Evolutionary conservation across 495 filamentous ascomycete species (phyloP).

Genomic region (Daldinia decipiens): DNA sequence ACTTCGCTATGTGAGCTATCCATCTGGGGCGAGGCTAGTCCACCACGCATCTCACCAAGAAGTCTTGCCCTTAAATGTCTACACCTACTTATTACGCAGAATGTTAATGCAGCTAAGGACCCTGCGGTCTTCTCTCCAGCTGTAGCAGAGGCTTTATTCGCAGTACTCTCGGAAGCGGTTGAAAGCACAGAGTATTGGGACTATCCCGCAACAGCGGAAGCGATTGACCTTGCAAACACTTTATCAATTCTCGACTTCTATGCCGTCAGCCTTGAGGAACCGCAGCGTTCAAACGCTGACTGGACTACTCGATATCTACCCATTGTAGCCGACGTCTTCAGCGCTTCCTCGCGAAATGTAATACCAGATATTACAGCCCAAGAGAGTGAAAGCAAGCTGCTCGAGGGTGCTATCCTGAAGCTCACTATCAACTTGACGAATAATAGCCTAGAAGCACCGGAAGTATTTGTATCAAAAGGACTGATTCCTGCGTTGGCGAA

Average conservation of each 20-base stretch:
- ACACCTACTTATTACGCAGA: conserved; percentile 66
- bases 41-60: conserved; percentile 66
- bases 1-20: conserved; percentile 58
- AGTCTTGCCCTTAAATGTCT: conserved; percentile 71
- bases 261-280: conserved; percentile 55
- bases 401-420: conserved; percentile 64
- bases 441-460: conserved; percentile 74
- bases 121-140: conserved; percentile 59
- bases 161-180: conserved; percentile 55
- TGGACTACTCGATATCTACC: conserved; percentile 57
- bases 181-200: conserved; percentile 50
- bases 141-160: conserved; percentile 62
- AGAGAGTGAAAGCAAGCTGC: conserved; percentile 45
- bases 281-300: conserved; percentile 41
- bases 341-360: conserved; percentile 38
- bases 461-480: conserved; percentile 67
- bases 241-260: conserved; percentile 56
- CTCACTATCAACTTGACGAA: conserved; percentile 90
- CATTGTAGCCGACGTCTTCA: conserved; percentile 52
- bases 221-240: conserved; percentile 53
- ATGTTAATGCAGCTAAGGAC: conserved; percentile 55
- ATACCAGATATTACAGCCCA: conserved; percentile 39
- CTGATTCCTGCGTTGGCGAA: conserved; percentile 66
- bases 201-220: conserved; percentile 44
- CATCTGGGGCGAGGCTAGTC: conserved; percentile 66